Percentiles rank a stretch among this genome's conserved stretches.
These are phyloP conservation scores for Aurantiochytrium sp. DNA, from an alignment of 108 stramenopile genomes.

Conservation along the genomic window DNA sequence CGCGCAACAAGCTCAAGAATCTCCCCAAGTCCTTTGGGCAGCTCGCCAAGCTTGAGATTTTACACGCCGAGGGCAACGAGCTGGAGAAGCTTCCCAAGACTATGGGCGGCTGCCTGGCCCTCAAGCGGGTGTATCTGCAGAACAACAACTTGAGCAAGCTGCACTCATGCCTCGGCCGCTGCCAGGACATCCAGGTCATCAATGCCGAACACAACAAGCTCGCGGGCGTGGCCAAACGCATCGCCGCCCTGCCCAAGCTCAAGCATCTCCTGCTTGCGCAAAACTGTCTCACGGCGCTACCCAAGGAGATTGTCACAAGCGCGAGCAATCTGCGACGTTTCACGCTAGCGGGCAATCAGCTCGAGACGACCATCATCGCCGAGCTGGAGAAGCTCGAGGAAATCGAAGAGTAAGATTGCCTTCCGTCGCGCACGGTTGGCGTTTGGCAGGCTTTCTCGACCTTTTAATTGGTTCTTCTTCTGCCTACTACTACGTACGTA, in stretches of 20 bases:
- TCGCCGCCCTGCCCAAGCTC: constrained; percentile 8
- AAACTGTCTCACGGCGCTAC: neutral
- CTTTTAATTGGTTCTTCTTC: too few relatives aligned
- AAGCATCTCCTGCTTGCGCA: neutral
- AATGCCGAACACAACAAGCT: constrained; percentile 10
- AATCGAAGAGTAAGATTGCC: constrained; percentile 11
- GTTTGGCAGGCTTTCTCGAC: too few relatives aligned
- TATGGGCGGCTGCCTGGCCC: neutral
- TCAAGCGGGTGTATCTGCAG: constrained; percentile 27
- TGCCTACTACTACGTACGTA: too few relatives aligned
- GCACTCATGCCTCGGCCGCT: neutral
- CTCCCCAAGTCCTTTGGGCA: constrained; percentile 1
- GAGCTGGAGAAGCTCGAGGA: constrained; percentile 12
- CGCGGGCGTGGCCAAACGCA: neutral
- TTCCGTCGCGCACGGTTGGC: too few relatives aligned
- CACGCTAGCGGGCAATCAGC: neutral
- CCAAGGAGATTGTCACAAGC: neutral
- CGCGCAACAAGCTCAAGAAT: neutral
- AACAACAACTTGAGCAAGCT: constrained; percentile 4
- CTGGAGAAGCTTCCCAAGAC: neutral
- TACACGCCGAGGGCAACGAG: neutral
- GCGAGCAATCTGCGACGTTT: neutral
- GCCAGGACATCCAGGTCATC: neutral
- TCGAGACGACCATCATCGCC: neutral
- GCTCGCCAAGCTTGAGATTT: neutral